A percentile compares a stretch with the other conserved stretches of the same genome.
These are phyloP conservation scores for Xerocomus minutiporus DNA, from an alignment of 1,284 basidiomycete genomes.

Conservation along the genomic window DNA sequence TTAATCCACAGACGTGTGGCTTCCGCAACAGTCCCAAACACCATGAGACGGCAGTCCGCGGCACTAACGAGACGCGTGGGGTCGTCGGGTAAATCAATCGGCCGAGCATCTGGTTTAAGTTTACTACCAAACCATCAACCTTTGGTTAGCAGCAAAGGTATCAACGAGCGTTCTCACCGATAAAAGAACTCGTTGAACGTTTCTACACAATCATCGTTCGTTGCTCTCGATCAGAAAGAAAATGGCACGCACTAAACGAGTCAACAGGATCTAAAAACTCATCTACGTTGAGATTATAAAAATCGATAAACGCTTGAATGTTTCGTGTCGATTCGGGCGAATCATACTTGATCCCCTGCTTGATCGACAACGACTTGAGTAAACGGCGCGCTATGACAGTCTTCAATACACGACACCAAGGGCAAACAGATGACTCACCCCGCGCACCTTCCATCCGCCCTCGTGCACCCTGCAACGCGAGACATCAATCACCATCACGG, in stretches of 20 bases:
- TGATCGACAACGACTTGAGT: conserved; percentile 86
- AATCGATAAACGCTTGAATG: conserved; percentile 85
- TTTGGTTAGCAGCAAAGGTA: background rate
- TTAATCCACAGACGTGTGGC: conserved; percentile 97
- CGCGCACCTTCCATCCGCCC: conserved; percentile 87
- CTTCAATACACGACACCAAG: background rate
- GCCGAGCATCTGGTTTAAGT: conserved; percentile 80
- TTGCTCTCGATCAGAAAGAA: background rate
- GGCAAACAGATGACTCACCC: conserved; percentile 44
- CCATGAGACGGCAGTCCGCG: conserved; percentile 94
- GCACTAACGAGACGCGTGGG: conserved; percentile 76
- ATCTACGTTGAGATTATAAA: conserved; percentile 79
- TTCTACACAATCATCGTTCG: conserved; percentile 41
- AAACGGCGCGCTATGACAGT: conserved; percentile 42
- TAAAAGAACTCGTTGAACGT: conserved; percentile 92
- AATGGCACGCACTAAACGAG: conserved; percentile 65
- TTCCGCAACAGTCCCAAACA: conserved; percentile 79
- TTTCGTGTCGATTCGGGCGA: conserved; percentile 78
- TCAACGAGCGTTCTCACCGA: conserved; percentile 36
- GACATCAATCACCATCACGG: conserved; percentile 1
- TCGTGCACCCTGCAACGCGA: conserved; percentile 60
- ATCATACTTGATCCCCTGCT: conserved; percentile 94
- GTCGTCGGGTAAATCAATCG: conserved; percentile 70
- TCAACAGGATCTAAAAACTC: conserved; percentile 82
- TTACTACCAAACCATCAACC: conserved; percentile 57